These are phyloP conservation scores for Phymatotrichopsis omnivora DNA, from an alignment of 2,329 filamentous ascomycete genomes.

Conservation along the genomic window DNA sequence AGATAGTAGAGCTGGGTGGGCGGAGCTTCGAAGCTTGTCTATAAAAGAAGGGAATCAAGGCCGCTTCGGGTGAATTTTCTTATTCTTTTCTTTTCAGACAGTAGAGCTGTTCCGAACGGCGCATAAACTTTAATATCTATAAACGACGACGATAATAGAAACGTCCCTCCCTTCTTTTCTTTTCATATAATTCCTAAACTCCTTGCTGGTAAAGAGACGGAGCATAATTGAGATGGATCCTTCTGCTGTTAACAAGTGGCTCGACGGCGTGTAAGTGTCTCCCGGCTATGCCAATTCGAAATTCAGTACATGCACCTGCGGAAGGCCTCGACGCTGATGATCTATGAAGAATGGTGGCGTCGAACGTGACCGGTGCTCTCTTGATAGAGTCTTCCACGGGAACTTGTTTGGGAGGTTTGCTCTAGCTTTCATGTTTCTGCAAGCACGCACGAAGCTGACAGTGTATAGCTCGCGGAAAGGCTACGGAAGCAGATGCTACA, in stretches of 20 bases:
- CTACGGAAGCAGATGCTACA: slow-evolving; percentile 29
- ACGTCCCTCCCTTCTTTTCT: too few relatives aligned
- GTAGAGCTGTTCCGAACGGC: too few relatives aligned
- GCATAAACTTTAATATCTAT: too few relatives aligned
- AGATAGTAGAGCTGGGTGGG: too few relatives aligned
- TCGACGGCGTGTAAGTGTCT: slow-evolving; percentile 22
- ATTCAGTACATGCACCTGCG: neutral
- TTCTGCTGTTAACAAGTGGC: slow-evolving; percentile 25
- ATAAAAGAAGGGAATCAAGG: too few relatives aligned
- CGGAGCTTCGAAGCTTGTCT: too few relatives aligned
- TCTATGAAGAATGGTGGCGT: slow-evolving; percentile 30
- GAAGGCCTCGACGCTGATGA: too few relatives aligned
- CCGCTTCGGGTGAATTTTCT: too few relatives aligned
- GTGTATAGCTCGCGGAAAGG: slow-evolving; percentile 29
- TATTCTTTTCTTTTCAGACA: too few relatives aligned
- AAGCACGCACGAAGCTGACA: neutral
- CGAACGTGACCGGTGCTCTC: slow-evolving; percentile 30
- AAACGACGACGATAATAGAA: too few relatives aligned
- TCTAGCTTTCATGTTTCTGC: neutral
- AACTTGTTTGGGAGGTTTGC: slow-evolving; percentile 28
- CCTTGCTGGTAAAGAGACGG: neutral
- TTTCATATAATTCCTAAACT: too few relatives aligned
- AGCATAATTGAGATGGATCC: slow-evolving; percentile 17
- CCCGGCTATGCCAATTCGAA: too few relatives aligned
- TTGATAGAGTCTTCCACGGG: slow-evolving; percentile 29